A percentile compares a stretch with the other conserved stretches of the same genome.
Conservation (phyloP, 306 rosid species). For the Fragaria ananassa region DNA sequence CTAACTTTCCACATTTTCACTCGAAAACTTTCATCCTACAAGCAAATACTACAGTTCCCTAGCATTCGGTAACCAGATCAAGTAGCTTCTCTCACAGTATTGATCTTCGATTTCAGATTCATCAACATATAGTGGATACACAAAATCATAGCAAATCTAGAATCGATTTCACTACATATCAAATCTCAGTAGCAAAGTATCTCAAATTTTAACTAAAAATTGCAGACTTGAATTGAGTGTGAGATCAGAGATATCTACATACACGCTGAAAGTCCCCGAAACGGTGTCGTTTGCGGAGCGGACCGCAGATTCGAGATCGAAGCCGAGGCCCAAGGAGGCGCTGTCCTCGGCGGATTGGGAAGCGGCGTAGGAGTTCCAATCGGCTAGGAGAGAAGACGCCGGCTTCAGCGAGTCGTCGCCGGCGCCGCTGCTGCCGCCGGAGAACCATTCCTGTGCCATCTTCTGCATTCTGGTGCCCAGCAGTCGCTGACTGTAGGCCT, state of each 20-base stretch:
- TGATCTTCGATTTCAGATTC: background rate
- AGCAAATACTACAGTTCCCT: background rate
- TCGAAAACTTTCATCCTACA: background rate
- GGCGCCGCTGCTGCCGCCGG: conserved; percentile 29
- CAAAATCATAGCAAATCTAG: background rate
- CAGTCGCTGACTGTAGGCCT: too few relatives aligned
- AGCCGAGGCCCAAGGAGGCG: conserved; percentile 43
- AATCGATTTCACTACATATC: background rate
- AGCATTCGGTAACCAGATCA: background rate
- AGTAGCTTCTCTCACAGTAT: background rate
- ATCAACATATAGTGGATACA: background rate
- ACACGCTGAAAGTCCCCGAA: conserved; percentile 83
- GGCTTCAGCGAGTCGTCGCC: conserved; percentile 42
- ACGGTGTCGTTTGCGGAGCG: conserved; percentile 88
- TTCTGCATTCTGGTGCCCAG: conserved; percentile 48
- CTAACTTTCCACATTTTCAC: background rate
- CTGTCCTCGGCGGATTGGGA: conserved; percentile 47
- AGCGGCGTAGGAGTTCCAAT: conserved; percentile 86
- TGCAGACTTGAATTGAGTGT: background rate
- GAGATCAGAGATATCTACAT: conserved; percentile 27
- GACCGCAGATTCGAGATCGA: conserved; percentile 91
- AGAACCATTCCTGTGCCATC: conserved; percentile 88
- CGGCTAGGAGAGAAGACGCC: conserved; percentile 60
- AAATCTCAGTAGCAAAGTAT: background rate
- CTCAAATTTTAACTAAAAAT: background rate